Evolutionary conservation across 2,329 filamentous ascomycete species (phyloP).

Genomic region (Botryosphaeria dothidea): DNA sequence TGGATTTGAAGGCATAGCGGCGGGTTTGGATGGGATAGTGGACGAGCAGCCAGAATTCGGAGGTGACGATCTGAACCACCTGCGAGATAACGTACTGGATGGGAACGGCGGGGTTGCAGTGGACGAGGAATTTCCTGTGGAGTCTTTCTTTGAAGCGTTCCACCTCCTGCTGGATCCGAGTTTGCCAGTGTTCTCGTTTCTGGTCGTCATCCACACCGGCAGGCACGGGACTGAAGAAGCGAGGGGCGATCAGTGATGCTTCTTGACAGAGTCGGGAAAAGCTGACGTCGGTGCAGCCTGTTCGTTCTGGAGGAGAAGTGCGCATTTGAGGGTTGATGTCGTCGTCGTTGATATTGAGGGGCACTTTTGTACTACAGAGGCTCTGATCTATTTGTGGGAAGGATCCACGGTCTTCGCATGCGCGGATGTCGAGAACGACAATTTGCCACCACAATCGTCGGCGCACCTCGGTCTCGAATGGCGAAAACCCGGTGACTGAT

Average conservation of each 20-base stretch:
- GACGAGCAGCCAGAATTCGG: conserved; percentile 18
- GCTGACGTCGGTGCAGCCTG: conserved; percentile 41
- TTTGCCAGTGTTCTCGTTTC: conserved; percentile 24
- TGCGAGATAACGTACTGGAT: conserved; percentile 1
- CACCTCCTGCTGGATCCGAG: conserved; percentile 32
- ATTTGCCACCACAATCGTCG: conserved; percentile 65
- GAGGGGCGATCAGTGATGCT: conserved; percentile 21
- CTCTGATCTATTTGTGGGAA: conserved; percentile 14
- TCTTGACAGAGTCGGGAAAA: conserved; percentile 41
- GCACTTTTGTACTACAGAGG: conserved; percentile 38
- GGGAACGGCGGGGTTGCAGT: conserved; percentile 27
- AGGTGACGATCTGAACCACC: conserved; percentile 8
- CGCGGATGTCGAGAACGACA: conserved; percentile 51
- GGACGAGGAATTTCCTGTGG: conserved; percentile 40
- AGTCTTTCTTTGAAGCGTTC: conserved; percentile 44
- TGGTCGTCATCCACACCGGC: conserved; percentile 22
- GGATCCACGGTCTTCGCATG: conserved; percentile 19
- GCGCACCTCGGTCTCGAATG: conserved; percentile 59
- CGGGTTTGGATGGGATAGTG: conserved; percentile 18
- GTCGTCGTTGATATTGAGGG: conserved; percentile 48
- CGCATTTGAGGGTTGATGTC: conserved; percentile 45
- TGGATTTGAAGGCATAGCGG: conserved; percentile 23
- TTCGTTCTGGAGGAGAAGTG: conserved; percentile 24
- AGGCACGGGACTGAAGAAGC: conserved; percentile 20
- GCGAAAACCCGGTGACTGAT: conserved; percentile 51